Conservation (phyloP, 1,139 yeast species). For the Yamadazyma epiphylla region DNA sequence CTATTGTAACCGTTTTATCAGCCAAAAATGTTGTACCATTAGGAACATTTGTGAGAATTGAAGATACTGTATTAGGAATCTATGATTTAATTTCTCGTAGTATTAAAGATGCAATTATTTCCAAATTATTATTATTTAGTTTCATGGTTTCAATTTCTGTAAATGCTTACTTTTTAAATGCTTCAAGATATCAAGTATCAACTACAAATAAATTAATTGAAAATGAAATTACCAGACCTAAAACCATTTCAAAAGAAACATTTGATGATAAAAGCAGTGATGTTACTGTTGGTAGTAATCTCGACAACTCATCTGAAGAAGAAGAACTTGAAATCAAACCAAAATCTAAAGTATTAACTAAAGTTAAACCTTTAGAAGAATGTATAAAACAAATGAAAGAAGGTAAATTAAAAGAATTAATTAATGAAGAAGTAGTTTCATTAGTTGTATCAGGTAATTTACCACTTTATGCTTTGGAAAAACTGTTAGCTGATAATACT, state of each 20-base stretch:
- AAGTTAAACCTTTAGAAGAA: constrained; percentile 51
- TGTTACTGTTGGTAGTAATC: constrained; percentile 6
- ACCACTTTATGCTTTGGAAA: constrained; percentile 91
- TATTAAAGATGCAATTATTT: constrained; percentile 78
- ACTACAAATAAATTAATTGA: constrained; percentile 43
- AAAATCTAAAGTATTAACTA: constrained; percentile 16
- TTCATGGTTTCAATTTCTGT: constrained; percentile 74
- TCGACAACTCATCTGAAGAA: constrained; percentile 11
- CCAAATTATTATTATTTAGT: constrained; percentile 71
- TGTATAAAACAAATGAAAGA: constrained; percentile 60
- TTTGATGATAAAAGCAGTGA: neutral
- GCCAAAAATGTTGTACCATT: constrained; percentile 68
- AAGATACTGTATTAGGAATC: constrained; percentile 54
- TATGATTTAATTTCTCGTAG: constrained; percentile 62
- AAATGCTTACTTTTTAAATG: constrained; percentile 80
- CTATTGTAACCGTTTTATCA: constrained; percentile 66
- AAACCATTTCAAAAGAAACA: constrained; percentile 3
- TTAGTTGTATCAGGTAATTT: constrained; percentile 74
- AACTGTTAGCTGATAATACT: constrained; percentile 78
- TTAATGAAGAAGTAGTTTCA: constrained; percentile 68
- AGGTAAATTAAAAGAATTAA: constrained; percentile 65
- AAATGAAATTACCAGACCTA: constrained; percentile 33
- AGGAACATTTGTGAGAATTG: constrained; percentile 59
- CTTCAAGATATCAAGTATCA: constrained; percentile 56
- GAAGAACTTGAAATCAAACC: constrained; percentile 23